Percentiles rank a stretch among this genome's conserved stretches.
phyloP scores from a whole-genome alignment of 2,329 filamentous ascomycete genomes.

The Zymoseptoria brevis region DNA sequence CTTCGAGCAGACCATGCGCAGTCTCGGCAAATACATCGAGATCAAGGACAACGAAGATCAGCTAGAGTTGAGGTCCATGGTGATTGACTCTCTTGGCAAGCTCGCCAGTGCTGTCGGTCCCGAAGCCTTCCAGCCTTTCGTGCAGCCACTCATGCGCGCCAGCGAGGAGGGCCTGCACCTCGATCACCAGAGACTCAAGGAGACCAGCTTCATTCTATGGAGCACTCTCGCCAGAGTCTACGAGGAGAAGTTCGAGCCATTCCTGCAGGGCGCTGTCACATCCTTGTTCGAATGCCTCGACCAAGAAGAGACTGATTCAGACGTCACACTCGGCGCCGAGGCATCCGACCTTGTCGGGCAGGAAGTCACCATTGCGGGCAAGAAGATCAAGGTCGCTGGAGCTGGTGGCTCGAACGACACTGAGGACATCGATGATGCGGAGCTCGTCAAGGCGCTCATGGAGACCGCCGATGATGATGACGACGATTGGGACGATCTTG shows the following conservation, averaged over 20 bases:
- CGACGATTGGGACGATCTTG: slow-evolving; percentile 75
- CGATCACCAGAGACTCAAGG: slow-evolving; percentile 81
- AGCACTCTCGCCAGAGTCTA: slow-evolving; percentile 91
- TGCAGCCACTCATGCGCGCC: slow-evolving; percentile 80
- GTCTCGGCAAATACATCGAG: slow-evolving; percentile 73
- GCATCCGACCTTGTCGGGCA: slow-evolving; percentile 66
- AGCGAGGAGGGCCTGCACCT: slow-evolving; percentile 86
- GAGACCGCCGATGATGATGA: slow-evolving; percentile 50
- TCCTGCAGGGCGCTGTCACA: slow-evolving; percentile 68
- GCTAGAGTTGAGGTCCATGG: slow-evolving; percentile 78
- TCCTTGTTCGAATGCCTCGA: slow-evolving; percentile 78
- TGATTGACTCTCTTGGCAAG: slow-evolving; percentile 87
- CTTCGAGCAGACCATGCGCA: slow-evolving; percentile 82
- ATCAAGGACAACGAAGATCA: slow-evolving; percentile 88
- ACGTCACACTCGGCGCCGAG: slow-evolving; percentile 66
- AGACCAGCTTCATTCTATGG: slow-evolving; percentile 97
- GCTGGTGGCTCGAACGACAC: slow-evolving; percentile 40
- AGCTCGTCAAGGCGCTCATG: slow-evolving; percentile 44
- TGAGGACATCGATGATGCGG: slow-evolving; percentile 53
- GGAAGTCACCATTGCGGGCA: slow-evolving; percentile 70
- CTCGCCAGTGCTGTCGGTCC: slow-evolving; percentile 84
- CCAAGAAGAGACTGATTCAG: slow-evolving; percentile 76
- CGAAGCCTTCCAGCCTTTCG: slow-evolving; percentile 81
- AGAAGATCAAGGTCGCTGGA: slow-evolving; percentile 73
- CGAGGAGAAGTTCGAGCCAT: slow-evolving; percentile 70